Percentiles rank a stretch among this genome's conserved stretches.
Conservation (phyloP, 305 asterid species). For the Rubia occidens region DNA sequence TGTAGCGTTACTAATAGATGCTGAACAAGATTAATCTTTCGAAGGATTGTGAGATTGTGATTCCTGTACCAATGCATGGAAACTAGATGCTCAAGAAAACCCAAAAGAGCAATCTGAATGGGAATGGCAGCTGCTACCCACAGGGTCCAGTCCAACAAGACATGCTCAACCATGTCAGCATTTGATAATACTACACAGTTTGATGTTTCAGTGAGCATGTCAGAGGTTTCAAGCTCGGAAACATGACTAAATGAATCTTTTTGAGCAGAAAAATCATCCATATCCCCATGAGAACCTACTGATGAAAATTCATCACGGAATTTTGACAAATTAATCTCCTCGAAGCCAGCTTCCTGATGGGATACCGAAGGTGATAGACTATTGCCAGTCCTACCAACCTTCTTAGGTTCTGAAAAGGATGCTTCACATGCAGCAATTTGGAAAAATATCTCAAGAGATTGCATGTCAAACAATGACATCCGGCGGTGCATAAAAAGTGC, state of each 20-base stretch:
- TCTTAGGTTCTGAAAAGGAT: slow-evolving; percentile 87
- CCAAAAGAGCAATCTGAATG: slow-evolving; percentile 82
- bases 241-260: slow-evolving; percentile 87
- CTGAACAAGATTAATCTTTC: slow-evolving; percentile 94
- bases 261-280: slow-evolving; percentile 91
- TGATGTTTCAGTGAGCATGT: slow-evolving; percentile 69
- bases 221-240: slow-evolving; percentile 87
- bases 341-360: slow-evolving; percentile 53
- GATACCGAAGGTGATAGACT: slow-evolving; percentile 47
- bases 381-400: slow-evolving; percentile 32
- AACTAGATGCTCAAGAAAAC: slow-evolving; percentile 97
- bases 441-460: slow-evolving; percentile 93
- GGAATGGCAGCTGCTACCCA: slow-evolving; percentile 91
- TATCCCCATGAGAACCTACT: slow-evolving; percentile 84
- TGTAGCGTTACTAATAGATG: slow-evolving; percentile 92
- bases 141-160: slow-evolving; percentile 98
- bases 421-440: slow-evolving; percentile 99
- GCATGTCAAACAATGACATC: slow-evolving; percentile 98
- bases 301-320: slow-evolving; percentile 88
- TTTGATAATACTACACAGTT: slow-evolving; percentile 93
- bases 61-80: slow-evolving; percentile 99
- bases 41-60: slow-evolving; percentile 94
- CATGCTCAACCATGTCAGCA: slow-evolving; percentile 99
- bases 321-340: slow-evolving; percentile 66
- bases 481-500: slow-evolving; percentile 87